Evolutionary conservation across 2,329 filamentous ascomycete species (phyloP).

Genomic region (Mariannaea sp.): DNA sequence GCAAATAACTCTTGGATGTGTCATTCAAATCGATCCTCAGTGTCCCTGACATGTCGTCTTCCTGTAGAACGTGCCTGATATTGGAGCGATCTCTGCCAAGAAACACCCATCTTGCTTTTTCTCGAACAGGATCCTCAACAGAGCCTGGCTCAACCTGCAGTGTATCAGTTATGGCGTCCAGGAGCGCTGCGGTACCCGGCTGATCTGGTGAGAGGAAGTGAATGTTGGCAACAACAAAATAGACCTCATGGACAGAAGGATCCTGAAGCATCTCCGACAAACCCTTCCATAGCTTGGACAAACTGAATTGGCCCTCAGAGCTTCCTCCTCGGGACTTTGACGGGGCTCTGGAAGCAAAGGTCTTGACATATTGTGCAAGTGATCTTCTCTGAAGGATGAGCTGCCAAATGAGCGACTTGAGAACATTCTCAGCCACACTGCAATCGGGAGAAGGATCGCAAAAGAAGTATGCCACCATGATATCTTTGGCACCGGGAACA

Average conservation of each 20-base stretch:
- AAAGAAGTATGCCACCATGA: constrained; percentile 47
- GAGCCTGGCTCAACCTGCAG: background rate
- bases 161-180: background rate
- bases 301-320: constrained; percentile 4
- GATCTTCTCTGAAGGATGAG: constrained; percentile 43
- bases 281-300: constrained; percentile 42
- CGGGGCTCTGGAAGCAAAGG: constrained; percentile 39
- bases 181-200: constrained; percentile 1
- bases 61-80: constrained; percentile 12
- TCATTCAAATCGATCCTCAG: constrained; percentile 18
- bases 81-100: constrained; percentile 40
- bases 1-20: constrained; percentile 11
- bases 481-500: constrained; percentile 16
- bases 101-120: constrained; percentile 43
- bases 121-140: constrained; percentile 2
- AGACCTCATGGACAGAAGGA: constrained; percentile 36
- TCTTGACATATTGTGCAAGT: constrained; percentile 45
- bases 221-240: constrained; percentile 48
- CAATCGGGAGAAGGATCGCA: constrained; percentile 44
- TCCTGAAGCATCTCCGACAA: constrained; percentile 48
- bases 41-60: background rate
- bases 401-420: constrained; percentile 47
- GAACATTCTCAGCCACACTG: constrained; percentile 45
- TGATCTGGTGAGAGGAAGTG: constrained; percentile 45
- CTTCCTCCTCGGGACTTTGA: constrained; percentile 4